A percentile compares a stretch with the other conserved stretches of the same genome.
These are phyloP conservation scores for Hypoxylon perforatum DNA, from an alignment of 495 filamentous ascomycete genomes.

Conservation along the genomic window DNA sequence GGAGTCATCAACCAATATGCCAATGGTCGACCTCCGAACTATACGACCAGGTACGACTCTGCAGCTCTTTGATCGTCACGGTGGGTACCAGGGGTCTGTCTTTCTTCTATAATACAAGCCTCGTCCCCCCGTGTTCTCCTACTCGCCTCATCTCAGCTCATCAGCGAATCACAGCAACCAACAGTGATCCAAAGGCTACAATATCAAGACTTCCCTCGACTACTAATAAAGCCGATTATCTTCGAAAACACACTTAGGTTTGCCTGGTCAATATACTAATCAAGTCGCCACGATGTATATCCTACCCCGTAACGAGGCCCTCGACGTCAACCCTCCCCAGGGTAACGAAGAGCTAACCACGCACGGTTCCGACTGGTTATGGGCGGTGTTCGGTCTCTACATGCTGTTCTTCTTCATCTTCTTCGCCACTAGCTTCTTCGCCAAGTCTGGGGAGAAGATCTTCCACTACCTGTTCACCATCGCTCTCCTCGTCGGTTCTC, in stretches of 20 bases:
- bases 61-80: conserved; percentile 24
- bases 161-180: conserved; percentile 33
- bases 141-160: conserved; percentile 27
- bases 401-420: conserved; percentile 51
- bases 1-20: conserved; percentile 30
- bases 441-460: conserved; percentile 59
- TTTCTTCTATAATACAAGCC: conserved; percentile 36
- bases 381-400: conserved; percentile 58
- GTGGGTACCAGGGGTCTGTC: not conserved
- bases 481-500: conserved; percentile 56
- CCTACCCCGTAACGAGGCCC: conserved; percentile 53
- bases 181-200: conserved; percentile 37
- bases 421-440: conserved; percentile 51
- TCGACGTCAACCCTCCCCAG: conserved; percentile 56
- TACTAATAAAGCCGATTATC: conserved; percentile 12
- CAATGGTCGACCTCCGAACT: conserved; percentile 30
- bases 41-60: conserved; percentile 31
- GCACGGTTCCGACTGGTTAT: conserved; percentile 62
- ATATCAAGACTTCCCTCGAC: conserved; percentile 16
- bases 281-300: conserved; percentile 38
- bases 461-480: conserved; percentile 67
- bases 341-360: conserved; percentile 52
- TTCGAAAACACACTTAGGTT: conserved; percentile 5
- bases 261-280: conserved; percentile 22
- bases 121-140: conserved; percentile 21